Conservation (phyloP, 2,329 filamentous ascomycete genomes). For the Meredithiella fracta region DNA sequence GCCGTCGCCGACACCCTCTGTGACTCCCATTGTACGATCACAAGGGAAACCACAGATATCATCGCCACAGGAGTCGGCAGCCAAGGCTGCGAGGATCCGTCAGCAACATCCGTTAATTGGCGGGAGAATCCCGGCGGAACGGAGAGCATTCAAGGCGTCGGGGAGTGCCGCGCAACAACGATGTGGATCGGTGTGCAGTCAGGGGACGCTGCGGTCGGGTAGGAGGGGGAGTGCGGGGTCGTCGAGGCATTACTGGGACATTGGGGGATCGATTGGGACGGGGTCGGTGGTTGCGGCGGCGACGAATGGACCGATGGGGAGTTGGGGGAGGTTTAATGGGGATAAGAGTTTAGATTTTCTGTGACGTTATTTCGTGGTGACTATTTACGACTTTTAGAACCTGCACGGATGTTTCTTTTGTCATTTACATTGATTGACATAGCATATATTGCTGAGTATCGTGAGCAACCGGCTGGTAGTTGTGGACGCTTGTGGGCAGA, state of each 20-base stretch:
- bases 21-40: not conserved
- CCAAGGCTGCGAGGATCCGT: constrained; percentile 49
- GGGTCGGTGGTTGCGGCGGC: constrained; percentile 41
- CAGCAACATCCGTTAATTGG: constrained; percentile 79
- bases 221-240: constrained; percentile 47
- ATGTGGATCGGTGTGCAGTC: constrained; percentile 58
- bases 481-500: not conserved
- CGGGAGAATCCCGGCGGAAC: constrained; percentile 35
- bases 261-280: constrained; percentile 64
- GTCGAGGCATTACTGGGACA: constrained; percentile 81
- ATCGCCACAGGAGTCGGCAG: not conserved
- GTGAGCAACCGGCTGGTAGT: not conserved
- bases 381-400: not conserved
- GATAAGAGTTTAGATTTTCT: not conserved
- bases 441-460: not conserved
- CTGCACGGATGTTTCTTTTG: not conserved
- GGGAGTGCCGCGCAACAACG: constrained; percentile 23
- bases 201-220: constrained; percentile 63
- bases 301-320: constrained; percentile 51
- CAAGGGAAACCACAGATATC: not conserved
- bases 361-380: not conserved
- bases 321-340: constrained; percentile 53
- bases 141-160: constrained; percentile 39
- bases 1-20: constrained; percentile 28
- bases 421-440: not conserved